Evolutionary conservation across 2,329 filamentous ascomycete genomes (phyloP).

Genomic region (Aspergillus brunneoviolaceus): DNA sequence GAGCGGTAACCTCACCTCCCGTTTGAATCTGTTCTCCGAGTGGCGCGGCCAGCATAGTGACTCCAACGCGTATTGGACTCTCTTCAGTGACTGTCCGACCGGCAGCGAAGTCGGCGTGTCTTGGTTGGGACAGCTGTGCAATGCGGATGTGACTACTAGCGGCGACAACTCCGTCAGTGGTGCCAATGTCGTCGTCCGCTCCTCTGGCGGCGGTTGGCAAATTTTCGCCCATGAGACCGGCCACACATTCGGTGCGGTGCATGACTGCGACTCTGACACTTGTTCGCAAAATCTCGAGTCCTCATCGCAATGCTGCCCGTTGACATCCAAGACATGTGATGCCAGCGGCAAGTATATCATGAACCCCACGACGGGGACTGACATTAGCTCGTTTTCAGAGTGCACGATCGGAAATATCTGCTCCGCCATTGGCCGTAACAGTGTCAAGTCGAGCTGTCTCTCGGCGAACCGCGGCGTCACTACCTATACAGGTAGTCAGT

Average conservation of each 20-base stretch:
- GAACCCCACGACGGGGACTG: constrained; percentile 80
- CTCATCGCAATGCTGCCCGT: constrained; percentile 75
- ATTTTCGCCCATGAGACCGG: constrained; percentile 93
- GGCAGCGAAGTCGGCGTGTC: constrained; percentile 84
- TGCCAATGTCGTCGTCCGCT: constrained; percentile 85
- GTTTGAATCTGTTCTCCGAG: constrained; percentile 80
- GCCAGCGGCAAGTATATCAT: constrained; percentile 83
- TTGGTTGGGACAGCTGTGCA: constrained; percentile 88
- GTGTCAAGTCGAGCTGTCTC: constrained; percentile 73
- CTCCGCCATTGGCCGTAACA: constrained; percentile 74
- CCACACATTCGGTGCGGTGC: constrained; percentile 92
- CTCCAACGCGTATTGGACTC: constrained; percentile 87
- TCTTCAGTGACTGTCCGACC: constrained; percentile 79
- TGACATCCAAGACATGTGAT: constrained; percentile 67
- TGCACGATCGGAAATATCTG: constrained; percentile 95
- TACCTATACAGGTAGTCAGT: constrained; percentile 79
- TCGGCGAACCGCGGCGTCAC: constrained; percentile 81
- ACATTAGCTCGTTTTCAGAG: constrained; percentile 77
- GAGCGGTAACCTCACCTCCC: constrained; percentile 62
- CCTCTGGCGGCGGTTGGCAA: constrained; percentile 83
- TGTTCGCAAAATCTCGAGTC: constrained; percentile 65
- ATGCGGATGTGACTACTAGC: constrained; percentile 51
- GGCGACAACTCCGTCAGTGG: constrained; percentile 72
- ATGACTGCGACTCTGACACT: constrained; percentile 75
- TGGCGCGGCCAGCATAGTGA: constrained; percentile 82